Conservation (phyloP, 768 basidiomycete genomes). For the Chiua virens region DNA sequence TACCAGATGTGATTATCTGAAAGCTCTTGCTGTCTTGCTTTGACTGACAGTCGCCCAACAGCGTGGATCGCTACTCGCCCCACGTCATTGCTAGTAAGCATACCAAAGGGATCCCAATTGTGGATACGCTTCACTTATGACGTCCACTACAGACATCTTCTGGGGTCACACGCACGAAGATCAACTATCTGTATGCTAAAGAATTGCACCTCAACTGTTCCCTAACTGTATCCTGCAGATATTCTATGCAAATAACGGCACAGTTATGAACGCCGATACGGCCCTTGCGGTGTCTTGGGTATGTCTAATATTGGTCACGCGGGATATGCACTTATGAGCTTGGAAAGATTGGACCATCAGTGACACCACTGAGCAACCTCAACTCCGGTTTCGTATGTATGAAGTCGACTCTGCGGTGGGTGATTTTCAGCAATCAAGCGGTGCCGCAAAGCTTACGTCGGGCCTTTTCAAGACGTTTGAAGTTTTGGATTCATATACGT, state of each 20-base stretch:
- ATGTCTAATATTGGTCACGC: background rate
- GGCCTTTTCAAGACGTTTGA: constrained; percentile 58
- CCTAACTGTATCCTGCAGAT: constrained; percentile 39
- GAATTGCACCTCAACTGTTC: background rate
- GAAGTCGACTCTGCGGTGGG: constrained; percentile 36
- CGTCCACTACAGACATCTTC: constrained; percentile 49
- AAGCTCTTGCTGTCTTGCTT: background rate
- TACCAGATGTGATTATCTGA: constrained; percentile 39
- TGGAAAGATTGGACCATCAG: constrained; percentile 42
- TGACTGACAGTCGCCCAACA: constrained; percentile 5
- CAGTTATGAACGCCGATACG: constrained; percentile 49
- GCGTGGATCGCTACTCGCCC: constrained; percentile 45
- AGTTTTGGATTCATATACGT: constrained; percentile 71
- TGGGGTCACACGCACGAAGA: constrained; percentile 75
- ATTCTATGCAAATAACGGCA: constrained; percentile 69
- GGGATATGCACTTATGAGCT: background rate
- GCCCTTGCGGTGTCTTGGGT: constrained; percentile 53
- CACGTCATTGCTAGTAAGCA: constrained; percentile 43
- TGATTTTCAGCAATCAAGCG: background rate
- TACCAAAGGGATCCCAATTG: background rate
- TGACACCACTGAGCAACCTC: constrained; percentile 64
- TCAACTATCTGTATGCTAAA: constrained; percentile 47
- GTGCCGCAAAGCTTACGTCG: background rate
- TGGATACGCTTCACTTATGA: background rate
- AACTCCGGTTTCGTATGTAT: constrained; percentile 63